Evolutionary conservation across 495 filamentous ascomycete genomes (phyloP).

Genomic region (Penicillium desertorum): DNA sequence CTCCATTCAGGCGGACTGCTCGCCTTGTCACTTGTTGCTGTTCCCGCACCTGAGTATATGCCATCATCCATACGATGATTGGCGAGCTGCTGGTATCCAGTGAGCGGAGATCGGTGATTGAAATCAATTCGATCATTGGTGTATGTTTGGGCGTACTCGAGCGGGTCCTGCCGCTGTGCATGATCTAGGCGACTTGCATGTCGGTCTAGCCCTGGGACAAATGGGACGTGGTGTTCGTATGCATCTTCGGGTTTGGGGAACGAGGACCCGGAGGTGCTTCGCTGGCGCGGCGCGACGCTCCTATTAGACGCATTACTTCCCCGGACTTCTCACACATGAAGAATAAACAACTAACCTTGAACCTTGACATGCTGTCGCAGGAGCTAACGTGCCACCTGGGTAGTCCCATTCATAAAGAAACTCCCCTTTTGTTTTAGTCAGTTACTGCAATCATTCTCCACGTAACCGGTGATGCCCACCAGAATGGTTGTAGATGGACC

Average conservation of each 20-base stretch:
- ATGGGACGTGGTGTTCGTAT: neutral
- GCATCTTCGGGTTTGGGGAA: neutral
- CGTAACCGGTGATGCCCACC: slow-evolving; percentile 2
- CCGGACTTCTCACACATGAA: neutral
- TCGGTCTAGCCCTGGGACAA: neutral
- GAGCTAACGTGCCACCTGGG: neutral
- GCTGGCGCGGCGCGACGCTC: slow-evolving; percentile 4
- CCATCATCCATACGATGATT: neutral
- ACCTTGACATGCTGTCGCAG: neutral
- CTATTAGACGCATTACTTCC: neutral
- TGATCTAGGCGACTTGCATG: slow-evolving; percentile 4
- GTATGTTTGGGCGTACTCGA: neutral
- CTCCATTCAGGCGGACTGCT: neutral
- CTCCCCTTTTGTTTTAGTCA: slow-evolving; percentile 1
- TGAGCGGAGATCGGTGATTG: neutral
- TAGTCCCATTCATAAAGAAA: slow-evolving; percentile 12
- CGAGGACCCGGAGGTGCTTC: slow-evolving; percentile 2
- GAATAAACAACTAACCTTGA: neutral
- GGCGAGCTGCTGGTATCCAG: neutral
- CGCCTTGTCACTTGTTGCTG: neutral
- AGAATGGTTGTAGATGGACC: slow-evolving; percentile 3
- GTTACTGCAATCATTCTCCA: neutral
- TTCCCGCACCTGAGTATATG: neutral
- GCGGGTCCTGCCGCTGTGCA: neutral
- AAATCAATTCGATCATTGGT: neutral